Percentiles rank a stretch among this genome's conserved stretches.
Conservation (phyloP, 257 asterid species). For the Scutellaria baicalensis region DNA sequence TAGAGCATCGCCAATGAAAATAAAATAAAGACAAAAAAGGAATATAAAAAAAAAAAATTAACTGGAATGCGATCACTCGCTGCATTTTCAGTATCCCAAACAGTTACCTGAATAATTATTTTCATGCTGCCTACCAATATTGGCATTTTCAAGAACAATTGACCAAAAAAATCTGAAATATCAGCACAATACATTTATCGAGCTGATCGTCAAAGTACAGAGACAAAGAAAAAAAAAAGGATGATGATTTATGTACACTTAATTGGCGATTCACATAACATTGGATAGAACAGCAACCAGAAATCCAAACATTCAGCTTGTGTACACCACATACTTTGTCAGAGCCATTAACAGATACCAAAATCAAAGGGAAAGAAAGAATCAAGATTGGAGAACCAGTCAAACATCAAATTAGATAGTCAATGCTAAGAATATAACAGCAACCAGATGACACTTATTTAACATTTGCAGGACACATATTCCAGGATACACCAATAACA, state of each 20-base stretch:
- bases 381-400: not conserved
- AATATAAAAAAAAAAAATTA: not conserved
- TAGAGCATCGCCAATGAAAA: not conserved
- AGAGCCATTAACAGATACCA: not conserved
- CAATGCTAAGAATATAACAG: not conserved
- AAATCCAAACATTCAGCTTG: not conserved
- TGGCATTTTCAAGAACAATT: constrained; percentile 3
- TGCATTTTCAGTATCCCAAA: not conserved
- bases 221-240: not conserved
- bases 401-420: not conserved
- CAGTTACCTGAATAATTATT: not conserved
- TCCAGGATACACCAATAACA: constrained; percentile 97
- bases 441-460: not conserved
- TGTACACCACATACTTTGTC: not conserved
- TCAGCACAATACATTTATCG: not conserved
- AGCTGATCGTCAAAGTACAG: not conserved
- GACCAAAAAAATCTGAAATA: not conserved
- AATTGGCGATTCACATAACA: constrained; percentile 2
- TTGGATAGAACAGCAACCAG: not conserved
- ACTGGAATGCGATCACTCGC: constrained; percentile 1
- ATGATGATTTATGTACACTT: not conserved
- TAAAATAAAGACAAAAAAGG: not conserved
- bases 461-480: constrained; percentile 9
- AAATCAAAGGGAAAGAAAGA: not conserved
- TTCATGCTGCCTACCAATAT: constrained; percentile 6